Percentiles rank a stretch among this genome's conserved stretches.
Evolutionary conservation across 345 rosid species (phyloP).

Genomic region (Psidium friedrichsthalianum): DNA sequence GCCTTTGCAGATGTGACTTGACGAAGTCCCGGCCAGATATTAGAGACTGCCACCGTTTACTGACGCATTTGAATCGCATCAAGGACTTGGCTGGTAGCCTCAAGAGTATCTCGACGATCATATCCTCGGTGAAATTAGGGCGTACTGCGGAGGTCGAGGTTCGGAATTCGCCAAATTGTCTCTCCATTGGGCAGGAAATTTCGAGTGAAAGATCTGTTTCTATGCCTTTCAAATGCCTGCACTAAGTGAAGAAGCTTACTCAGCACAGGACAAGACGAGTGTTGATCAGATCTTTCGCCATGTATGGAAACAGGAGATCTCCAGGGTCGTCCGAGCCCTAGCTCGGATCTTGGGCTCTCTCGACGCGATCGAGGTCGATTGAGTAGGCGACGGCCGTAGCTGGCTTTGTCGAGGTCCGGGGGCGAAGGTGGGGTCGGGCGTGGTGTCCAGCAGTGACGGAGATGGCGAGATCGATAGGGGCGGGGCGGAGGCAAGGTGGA

Average conservation of each 20-base stretch:
- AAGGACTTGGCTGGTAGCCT: neutral
- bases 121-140: neutral
- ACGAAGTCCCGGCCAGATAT: neutral
- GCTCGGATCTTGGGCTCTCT: neutral
- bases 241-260: neutral
- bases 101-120: neutral
- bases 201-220: too few species aligned
- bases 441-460: too few species aligned
- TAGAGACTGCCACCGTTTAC: neutral
- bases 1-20: neutral
- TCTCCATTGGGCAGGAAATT: too few species aligned
- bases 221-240: too few species aligned
- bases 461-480: too few species aligned
- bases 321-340: too few species aligned
- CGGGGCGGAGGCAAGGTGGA: too few species aligned
- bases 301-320: neutral
- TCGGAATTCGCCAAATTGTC: too few species aligned
- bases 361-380: neutral
- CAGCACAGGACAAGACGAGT: neutral
- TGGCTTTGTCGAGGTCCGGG: too few species aligned
- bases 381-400: too few species aligned
- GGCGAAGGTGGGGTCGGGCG: too few species aligned
- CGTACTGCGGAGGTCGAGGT: too few species aligned
- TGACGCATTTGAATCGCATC: conserved; percentile 1
- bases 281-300: neutral